Base-by-base conservation (phyloP, 768 basidiomycete genomes). In the Auriscalpium orientale region DNA sequence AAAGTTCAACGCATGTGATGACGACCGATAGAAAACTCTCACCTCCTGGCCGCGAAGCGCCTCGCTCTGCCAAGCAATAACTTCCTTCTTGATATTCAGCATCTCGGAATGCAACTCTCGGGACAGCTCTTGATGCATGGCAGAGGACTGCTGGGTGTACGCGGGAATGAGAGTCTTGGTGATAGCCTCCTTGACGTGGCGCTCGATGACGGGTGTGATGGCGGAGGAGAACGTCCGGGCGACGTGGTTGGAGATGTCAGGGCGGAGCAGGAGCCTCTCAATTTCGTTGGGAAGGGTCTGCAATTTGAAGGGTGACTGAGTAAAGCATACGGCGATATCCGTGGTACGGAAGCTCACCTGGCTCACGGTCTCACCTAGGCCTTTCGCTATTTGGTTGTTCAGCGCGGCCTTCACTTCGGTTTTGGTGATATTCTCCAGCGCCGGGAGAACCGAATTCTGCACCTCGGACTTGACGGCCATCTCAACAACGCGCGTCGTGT, bases 401-500 rank as follows among this genome's bases (percentile, higher is more conserved):
- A 93, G 75, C 11, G 87, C 89, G 5, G 80, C 71, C 68, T 84
- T 86, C 54, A 95, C 87, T 69, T 93, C 91, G 50, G 71, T 82
- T 71, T 84, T 87, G 9, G 89, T 92, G 67, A 92, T 89, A 53
- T 73, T 84, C 68, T 91, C 89, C 36, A 94, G 75, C 8, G 89
- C 81, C 4, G 91, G 91, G 18, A 92, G 74, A 12, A 94, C 88
- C 0, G 89, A 90, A 63, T 78, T 85, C 67, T 89, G 89, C 15
- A 93, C 86, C 67, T 92, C 91, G 52, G 74, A 77, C 74, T 91
- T 91, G 65, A 93, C 87, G 13, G 90, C 91, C 78, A 87, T 79
- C 72, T 94, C 91, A 46, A 94, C 91, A 49, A 92, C 88, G 12
- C 89, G 81, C 10, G 89, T 90, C 11, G 91, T 93, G 62, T 92